Evolutionary conservation across 2,329 filamentous ascomycete species (phyloP).

Genomic region (Talaromyces sp.): DNA sequence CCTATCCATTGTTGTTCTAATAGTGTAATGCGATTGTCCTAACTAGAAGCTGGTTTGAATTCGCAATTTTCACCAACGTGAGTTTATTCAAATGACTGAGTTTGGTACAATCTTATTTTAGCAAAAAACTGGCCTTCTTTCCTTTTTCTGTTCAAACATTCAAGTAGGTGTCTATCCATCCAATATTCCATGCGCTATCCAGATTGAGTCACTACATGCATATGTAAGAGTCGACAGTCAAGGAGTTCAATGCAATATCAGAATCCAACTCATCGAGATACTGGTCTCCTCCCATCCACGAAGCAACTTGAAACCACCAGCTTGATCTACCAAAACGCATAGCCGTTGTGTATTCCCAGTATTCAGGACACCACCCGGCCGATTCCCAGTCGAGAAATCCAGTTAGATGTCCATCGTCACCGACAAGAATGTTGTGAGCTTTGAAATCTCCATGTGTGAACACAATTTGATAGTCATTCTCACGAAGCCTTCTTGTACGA

Average conservation of each 20-base stretch:
- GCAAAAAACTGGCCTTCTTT: neutral
- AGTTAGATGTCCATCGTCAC: constrained; percentile 23
- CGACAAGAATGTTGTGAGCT: constrained; percentile 24
- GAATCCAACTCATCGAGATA: constrained; percentile 21
- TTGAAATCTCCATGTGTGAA: constrained; percentile 27
- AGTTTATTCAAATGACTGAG: neutral
- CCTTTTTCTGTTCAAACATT: no score
- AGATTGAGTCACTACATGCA: constrained; percentile 1
- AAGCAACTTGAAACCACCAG: constrained; percentile 25
- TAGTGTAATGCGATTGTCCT: neutral
- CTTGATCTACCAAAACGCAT: constrained; percentile 23
- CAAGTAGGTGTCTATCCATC: no score
- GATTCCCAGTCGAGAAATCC: constrained; percentile 28
- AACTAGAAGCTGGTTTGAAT: neutral
- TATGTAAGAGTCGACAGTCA: constrained; percentile 26
- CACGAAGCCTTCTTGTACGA: constrained; percentile 22
- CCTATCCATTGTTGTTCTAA: no score
- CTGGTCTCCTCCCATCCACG: constrained; percentile 21
- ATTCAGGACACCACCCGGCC: constrained; percentile 25
- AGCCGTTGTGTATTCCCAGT: constrained; percentile 26
- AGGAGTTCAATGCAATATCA: constrained; percentile 21
- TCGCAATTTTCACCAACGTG: neutral
- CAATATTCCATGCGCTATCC: no score
- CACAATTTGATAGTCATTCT: constrained; percentile 22
- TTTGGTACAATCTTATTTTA: neutral